These are phyloP conservation scores for Beauveria brongniartii DNA, from an alignment of 2,329 filamentous ascomycete genomes.

Conservation along the genomic window DNA sequence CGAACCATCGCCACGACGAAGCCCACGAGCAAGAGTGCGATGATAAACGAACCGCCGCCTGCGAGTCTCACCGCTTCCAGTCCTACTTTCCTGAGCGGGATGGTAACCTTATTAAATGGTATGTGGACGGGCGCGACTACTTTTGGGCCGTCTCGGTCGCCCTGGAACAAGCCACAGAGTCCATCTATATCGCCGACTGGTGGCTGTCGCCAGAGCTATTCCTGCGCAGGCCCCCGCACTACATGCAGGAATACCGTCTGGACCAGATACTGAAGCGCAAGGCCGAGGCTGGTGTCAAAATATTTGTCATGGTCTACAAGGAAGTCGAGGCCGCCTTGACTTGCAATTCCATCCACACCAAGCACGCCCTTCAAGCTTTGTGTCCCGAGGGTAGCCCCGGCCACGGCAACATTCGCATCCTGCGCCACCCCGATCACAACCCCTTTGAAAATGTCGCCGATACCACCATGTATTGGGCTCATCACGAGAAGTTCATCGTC, in stretches of 20 bases:
- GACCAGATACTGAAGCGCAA: conserved; percentile 81
- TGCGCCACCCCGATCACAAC: conserved; percentile 93
- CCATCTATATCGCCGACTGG: conserved; percentile 95
- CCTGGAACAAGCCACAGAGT: conserved; percentile 81
- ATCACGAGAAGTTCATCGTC: conserved; percentile 96
- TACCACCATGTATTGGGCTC: conserved; percentile 97
- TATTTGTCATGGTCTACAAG: conserved; percentile 88
- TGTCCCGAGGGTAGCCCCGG: conserved; percentile 77
- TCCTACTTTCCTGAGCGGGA: conserved; percentile 85
- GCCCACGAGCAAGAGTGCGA: conserved; percentile 81
- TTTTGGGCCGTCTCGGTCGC: conserved; percentile 89
- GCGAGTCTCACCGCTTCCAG: conserved; percentile 71
- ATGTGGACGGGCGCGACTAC: conserved; percentile 91
- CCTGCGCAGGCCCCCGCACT: conserved; percentile 72
- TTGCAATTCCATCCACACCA: conserved; percentile 89
- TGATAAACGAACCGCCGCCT: conserved; percentile 64
- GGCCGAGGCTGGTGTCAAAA: conserved; percentile 88
- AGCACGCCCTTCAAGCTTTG: conserved; percentile 70
- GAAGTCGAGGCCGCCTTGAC: conserved; percentile 76
- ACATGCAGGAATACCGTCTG: conserved; percentile 77
- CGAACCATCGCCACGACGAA: conserved; percentile 88
- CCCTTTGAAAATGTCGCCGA: conserved; percentile 88
- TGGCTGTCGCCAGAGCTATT: conserved; percentile 90
- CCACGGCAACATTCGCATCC: conserved; percentile 78
- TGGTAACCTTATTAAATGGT: conserved; percentile 89